Base-by-base conservation (phyloP, 1,284 basidiomycete species). In the Ganoderma multipileum region DNA sequence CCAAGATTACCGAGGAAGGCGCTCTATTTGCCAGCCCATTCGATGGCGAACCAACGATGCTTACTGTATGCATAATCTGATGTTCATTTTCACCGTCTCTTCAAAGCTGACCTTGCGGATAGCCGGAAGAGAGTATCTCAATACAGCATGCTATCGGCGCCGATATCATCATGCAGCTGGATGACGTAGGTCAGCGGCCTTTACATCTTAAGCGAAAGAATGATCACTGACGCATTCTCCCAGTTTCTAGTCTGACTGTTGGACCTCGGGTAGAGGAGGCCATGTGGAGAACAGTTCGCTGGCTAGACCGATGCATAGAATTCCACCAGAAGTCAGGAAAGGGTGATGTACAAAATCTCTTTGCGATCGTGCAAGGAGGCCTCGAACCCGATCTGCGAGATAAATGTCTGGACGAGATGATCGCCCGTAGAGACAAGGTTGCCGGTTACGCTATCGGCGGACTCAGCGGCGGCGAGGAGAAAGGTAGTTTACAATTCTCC, bases 91-190 rank as follows among this genome's bases (percentile, higher is more conserved):
- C 18, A 38, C 59, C 14, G 41, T 69, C 23, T 54, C 42, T 23
- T 50, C 28, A 57, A 16, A 30, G 1, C 57, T 65, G 11, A 66
- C 66, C 20, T 11, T 47, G 18, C 50, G 2, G 57, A 20, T 66
- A 94, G 90, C 93, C 94, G 52, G 93, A 95, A 80, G 91, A 94
- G 81, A 93, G 91, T 72, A 94, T 95, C 47, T 87, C 89, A n/a
- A 91, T 92, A 74, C 93, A 95, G 77, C 94, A 96, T 75, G 84
- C 90, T 5, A 95, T 96, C 58, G 94, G 94, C 5, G 92, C 91
- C 20, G 94, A 96, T 78, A 96, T 96, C 67, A 95, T 96, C 72
- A 95, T 95, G 94, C 94, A 95, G 76, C 84, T 95, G 16, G 94
- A 95, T 77, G 94, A 95, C 80, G 95, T 95, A 64, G 94, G 93